These are phyloP conservation scores for Mucuna pruriens DNA, from an alignment of 306 rosid species.

Conservation along the genomic window DNA sequence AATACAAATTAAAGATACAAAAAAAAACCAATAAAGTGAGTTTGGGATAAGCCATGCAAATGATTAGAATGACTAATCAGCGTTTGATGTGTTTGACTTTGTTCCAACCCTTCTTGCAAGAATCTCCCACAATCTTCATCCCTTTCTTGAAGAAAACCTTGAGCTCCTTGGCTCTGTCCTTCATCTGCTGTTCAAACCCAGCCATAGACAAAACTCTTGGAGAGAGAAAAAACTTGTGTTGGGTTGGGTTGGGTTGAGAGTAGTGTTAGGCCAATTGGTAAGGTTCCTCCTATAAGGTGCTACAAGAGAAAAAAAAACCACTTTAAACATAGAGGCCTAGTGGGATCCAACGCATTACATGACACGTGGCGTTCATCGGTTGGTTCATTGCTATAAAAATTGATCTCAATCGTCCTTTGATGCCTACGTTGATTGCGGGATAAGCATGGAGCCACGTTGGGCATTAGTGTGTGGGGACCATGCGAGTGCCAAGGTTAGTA, in stretches of 20 bases:
- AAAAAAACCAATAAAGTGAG: neutral
- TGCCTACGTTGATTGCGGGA: constrained; percentile 48
- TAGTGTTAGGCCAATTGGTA: neutral
- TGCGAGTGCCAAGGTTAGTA: neutral
- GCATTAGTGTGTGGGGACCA: constrained; percentile 24
- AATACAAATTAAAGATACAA: neutral
- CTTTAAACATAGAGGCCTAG: constrained; percentile 17
- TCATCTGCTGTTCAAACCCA: constrained; percentile 67
- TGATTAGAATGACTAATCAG: constrained; percentile 7
- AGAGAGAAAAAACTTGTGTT: neutral
- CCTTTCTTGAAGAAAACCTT: constrained; percentile 62
- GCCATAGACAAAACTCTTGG: constrained; percentile 39
- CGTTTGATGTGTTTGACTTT: constrained; percentile 66
- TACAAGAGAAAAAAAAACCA: neutral
- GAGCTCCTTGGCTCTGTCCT: constrained; percentile 59
- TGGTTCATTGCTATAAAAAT: neutral
- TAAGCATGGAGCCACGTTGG: constrained; percentile 33
- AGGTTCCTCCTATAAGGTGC: neutral
- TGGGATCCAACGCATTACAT: constrained; percentile 47
- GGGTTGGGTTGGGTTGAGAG: neutral
- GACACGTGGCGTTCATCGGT: constrained; percentile 50
- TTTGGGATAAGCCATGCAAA: neutral
- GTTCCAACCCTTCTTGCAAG: constrained; percentile 85
- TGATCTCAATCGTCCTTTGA: constrained; percentile 2
- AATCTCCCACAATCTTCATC: constrained; percentile 62